Evolutionary conservation across 306 rosid genomes (phyloP).

Genomic region (Senna siamea): DNA sequence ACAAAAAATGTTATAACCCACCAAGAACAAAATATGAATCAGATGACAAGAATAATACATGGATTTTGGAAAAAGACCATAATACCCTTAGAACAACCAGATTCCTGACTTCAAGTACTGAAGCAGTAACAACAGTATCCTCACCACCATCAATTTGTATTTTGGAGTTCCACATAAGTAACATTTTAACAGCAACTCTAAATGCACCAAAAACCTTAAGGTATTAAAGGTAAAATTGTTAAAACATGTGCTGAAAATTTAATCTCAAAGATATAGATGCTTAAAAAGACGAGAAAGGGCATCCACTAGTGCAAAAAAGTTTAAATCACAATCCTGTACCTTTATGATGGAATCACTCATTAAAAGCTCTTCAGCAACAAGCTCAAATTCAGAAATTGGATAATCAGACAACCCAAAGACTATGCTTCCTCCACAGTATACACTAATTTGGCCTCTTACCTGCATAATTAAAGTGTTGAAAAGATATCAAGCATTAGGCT

Average conservation of each 20-base stretch:
- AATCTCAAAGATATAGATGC: neutral
- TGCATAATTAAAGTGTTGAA: slow-evolving; percentile 53
- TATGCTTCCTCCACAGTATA: slow-evolving; percentile 88
- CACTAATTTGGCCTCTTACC: slow-evolving; percentile 97
- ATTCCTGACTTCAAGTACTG: slow-evolving; percentile 95
- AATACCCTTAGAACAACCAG: slow-evolving; percentile 90
- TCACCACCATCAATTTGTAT: slow-evolving; percentile 87
- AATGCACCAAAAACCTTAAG: slow-evolving; percentile 97
- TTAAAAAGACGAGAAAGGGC: neutral
- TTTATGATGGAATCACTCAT: slow-evolving; percentile 92
- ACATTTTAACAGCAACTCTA: slow-evolving; percentile 93
- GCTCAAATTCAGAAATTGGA: slow-evolving; percentile 98
- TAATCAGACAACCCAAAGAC: slow-evolving; percentile 85
- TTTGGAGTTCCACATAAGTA: slow-evolving; percentile 93
- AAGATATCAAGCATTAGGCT: slow-evolving; percentile 32
- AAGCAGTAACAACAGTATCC: slow-evolving; percentile 80
- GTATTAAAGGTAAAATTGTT: slow-evolving; percentile 33
- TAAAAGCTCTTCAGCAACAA: slow-evolving; percentile 97
- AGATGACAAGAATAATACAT: slow-evolving; percentile 26
- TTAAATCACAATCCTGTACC: slow-evolving; percentile 52
- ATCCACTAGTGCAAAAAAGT: slow-evolving; percentile 26
- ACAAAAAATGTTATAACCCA: slow-evolving; percentile 34
- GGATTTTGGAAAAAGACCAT: slow-evolving; percentile 37
- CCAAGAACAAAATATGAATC: slow-evolving; percentile 34
- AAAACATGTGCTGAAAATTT: slow-evolving; percentile 29